Conservation (phyloP, 2,329 filamentous ascomycete genomes). For the Saccharata proteae region DNA sequence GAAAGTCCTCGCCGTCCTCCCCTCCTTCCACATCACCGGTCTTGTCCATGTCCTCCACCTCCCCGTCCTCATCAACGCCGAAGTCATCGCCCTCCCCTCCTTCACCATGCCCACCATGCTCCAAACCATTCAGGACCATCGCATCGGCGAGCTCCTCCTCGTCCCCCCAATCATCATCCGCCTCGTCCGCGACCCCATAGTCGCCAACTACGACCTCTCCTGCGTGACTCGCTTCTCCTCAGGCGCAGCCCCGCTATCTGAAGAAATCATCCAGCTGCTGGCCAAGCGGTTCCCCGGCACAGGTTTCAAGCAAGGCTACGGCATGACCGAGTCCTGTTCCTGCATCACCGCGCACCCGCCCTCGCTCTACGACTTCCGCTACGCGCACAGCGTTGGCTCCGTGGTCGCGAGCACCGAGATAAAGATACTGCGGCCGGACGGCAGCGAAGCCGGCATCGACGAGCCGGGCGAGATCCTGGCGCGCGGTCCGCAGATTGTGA, state of each 20-base stretch:
- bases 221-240: slow-evolving; percentile 45
- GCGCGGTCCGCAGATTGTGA: slow-evolving; percentile 36
- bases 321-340: slow-evolving; percentile 55
- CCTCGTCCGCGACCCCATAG: slow-evolving; percentile 44
- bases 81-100: slow-evolving; percentile 51
- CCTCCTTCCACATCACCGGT: slow-evolving; percentile 49
- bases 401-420: slow-evolving; percentile 48
- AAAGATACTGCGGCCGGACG: slow-evolving; percentile 46
- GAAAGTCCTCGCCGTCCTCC: slow-evolving; percentile 45
- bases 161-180: slow-evolving; percentile 51
- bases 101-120: slow-evolving; percentile 53
- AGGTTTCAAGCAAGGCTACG: slow-evolving; percentile 54
- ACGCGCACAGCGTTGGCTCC: slow-evolving; percentile 44
- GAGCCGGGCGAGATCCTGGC: slow-evolving; percentile 42
- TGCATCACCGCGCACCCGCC: slow-evolving; percentile 52
- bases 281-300: slow-evolving; percentile 45
- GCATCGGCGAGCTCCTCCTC: slow-evolving; percentile 43
- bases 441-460: slow-evolving; percentile 38
- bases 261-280: slow-evolving; percentile 45
- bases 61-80: slow-evolving; percentile 50
- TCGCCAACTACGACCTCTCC: slow-evolving; percentile 44
- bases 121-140: slow-evolving; percentile 37
- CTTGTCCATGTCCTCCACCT: slow-evolving; percentile 52
- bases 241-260: slow-evolving; percentile 47
- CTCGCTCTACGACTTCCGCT: slow-evolving; percentile 43